Base-by-base conservation (phyloP, 2,329 filamentous ascomycete species). In the Metarhizium brunneum region DNA sequence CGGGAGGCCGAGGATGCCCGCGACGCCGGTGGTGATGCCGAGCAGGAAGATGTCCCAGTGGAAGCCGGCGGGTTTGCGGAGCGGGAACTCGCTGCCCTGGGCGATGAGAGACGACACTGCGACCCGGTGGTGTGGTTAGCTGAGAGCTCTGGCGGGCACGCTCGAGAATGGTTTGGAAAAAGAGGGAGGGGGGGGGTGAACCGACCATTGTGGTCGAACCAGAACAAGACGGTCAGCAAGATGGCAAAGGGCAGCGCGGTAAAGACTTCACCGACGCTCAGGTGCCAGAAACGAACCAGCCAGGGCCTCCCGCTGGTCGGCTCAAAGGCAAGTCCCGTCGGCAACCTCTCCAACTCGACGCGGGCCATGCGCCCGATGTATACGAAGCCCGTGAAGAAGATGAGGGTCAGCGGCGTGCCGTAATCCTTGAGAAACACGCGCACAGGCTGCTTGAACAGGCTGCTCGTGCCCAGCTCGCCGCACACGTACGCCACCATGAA, bases 321-420 rank as follows among this genome's bases (percentile, higher is more conserved):
- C 64, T 82, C 84, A 73, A 95, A 96, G 0, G 90, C 83, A 56
- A 82, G 84, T 59, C 84, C 84, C 0, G 86, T 92, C 0, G 90
- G 90, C 32, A 96, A 75, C 8, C 79, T 84, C 59, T 87, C 82
- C 10, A 95, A 73, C 20, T 82, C 68, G 2, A 95, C 80, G 45
- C 79, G 71, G n/a, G 73, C 73, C 88, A 96, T 92, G 63, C 88
- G 85, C 7, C 90, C 90, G 59, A 95, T 83, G 68, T 94, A 88
- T 1, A 94, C 86, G 64, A 95, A 95, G 0, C 90, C 90, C 0
- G 90, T 91, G 68, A 95, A 95, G 76, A 95, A 95, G 58, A 95
- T 74, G 54, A 92, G 81, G 0, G 87, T 90, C 58, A 92, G 73
- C 0, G 90, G 90, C 0, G 90, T 95, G 53, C 90, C 90, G 66